A percentile compares a stretch with the other conserved stretches of the same genome.
Conservation (phyloP, 495 filamentous ascomycete species). For the Penicillium coprophilum region DNA sequence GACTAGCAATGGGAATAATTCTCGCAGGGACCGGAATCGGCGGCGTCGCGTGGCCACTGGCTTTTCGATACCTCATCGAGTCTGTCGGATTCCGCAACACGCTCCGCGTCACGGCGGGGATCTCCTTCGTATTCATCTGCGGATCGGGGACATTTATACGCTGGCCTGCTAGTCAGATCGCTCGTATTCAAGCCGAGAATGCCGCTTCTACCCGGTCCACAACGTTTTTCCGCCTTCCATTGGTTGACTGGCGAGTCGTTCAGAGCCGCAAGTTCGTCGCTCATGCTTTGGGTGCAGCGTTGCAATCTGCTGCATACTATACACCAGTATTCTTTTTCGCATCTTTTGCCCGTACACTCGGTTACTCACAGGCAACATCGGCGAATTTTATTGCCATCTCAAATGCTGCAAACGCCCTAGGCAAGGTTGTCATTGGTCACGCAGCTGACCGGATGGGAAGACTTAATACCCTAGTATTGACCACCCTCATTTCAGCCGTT, state of each 20-base stretch:
- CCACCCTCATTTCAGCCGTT: slow-evolving; percentile 39
- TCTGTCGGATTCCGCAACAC: slow-evolving; percentile 40
- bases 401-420: slow-evolving; percentile 33
- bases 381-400: slow-evolving; percentile 38
- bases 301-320: slow-evolving; percentile 43
- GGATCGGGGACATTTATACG: slow-evolving; percentile 25
- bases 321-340: slow-evolving; percentile 44
- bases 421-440: slow-evolving; percentile 27
- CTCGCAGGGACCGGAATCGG: slow-evolving; percentile 36
- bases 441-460: slow-evolving; percentile 52
- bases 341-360: slow-evolving; percentile 37
- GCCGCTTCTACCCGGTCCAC: slow-evolving; percentile 4
- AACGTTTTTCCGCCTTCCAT: slow-evolving; percentile 26
- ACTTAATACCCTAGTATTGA: slow-evolving; percentile 38
- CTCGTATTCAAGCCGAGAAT: slow-evolving; percentile 28
- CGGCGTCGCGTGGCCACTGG: slow-evolving; percentile 39
- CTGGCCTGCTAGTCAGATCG: slow-evolving; percentile 32
- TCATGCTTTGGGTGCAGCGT: slow-evolving; percentile 30
- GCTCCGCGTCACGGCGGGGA: slow-evolving; percentile 36
- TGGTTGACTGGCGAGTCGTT: slow-evolving; percentile 34
- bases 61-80: slow-evolving; percentile 27
- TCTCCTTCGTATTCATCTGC: slow-evolving; percentile 32
- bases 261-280: slow-evolving; percentile 34
- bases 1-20: slow-evolving; percentile 43
- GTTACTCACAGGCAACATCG: slow-evolving; percentile 35